Percentiles rank a stretch among this genome's conserved stretches.
phyloP scores from a whole-genome alignment of 129 eudicot genomes.

The Escallonia rubra region DNA sequence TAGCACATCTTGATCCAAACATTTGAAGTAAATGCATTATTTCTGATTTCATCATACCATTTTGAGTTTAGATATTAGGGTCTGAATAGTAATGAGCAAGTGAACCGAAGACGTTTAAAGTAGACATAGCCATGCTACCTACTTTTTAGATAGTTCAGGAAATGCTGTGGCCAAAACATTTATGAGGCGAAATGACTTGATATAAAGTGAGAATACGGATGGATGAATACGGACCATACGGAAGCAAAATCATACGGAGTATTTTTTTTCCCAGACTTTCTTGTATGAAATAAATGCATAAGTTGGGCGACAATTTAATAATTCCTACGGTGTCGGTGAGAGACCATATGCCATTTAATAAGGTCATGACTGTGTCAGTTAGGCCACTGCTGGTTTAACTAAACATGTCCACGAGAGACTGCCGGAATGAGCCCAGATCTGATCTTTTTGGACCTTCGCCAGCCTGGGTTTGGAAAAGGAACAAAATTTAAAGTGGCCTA shows the following conservation, averaged over 20 bases:
- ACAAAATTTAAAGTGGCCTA: conserved; percentile 17
- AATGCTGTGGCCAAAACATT: neutral
- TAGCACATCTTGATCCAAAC: too few relatives aligned
- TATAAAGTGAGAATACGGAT: conserved; percentile 13
- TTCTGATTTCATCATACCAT: too few relatives aligned
- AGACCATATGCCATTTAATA: conserved; percentile 30
- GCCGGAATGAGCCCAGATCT: conserved; percentile 18
- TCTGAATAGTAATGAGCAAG: too few relatives aligned
- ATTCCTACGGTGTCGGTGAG: conserved; percentile 55
- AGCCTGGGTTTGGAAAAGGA: conserved; percentile 13
- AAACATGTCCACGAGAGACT: conserved; percentile 12
- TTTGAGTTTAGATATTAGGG: too few relatives aligned
- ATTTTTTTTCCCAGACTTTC: conserved; percentile 9
- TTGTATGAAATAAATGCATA: conserved; percentile 33
- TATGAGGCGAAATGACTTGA: conserved; percentile 4
- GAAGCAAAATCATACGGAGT: conserved; percentile 24
- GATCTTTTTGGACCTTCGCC: conserved; percentile 3
- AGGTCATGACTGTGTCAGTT: conserved; percentile 34
- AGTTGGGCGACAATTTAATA: conserved; percentile 15
- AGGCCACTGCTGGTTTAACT: neutral
- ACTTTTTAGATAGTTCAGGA: neutral
- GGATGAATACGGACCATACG: conserved; percentile 64
- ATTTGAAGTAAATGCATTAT: too few relatives aligned
- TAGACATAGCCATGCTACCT: too few relatives aligned
- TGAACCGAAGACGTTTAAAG: too few relatives aligned